phyloP scores from a whole-genome alignment of 2,329 filamentous ascomycete species.

The Paraphoma sp. region DNA sequence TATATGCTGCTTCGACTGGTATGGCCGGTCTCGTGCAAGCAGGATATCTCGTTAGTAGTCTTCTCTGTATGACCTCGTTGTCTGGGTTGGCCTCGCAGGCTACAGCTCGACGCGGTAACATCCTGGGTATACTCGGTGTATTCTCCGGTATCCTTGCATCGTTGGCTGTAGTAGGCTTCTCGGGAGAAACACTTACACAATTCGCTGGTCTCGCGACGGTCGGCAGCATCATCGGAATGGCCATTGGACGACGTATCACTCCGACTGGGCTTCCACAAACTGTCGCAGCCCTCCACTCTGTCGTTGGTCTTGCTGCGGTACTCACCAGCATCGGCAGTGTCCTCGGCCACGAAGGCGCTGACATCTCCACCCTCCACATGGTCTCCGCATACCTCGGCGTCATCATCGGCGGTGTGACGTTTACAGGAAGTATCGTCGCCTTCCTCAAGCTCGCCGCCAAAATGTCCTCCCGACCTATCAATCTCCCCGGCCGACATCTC shows the following conservation, averaged over 20 bases:
- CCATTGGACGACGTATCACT: constrained; percentile 86
- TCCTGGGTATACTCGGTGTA: constrained; percentile 86
- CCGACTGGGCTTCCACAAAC: constrained; percentile 89
- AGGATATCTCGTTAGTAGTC: constrained; percentile 82
- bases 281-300: constrained; percentile 86
- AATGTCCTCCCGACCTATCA: constrained; percentile 79
- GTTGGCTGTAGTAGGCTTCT: constrained; percentile 79
- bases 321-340: constrained; percentile 88
- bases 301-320: constrained; percentile 87
- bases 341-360: constrained; percentile 71
- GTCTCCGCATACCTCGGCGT: constrained; percentile 88
- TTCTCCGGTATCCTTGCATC: constrained; percentile 83
- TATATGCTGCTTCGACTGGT: constrained; percentile 80
- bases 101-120: constrained; percentile 84
- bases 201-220: constrained; percentile 77
- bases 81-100: constrained; percentile 81
- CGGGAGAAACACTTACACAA: constrained; percentile 78
- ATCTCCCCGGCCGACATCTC: constrained; percentile 75
- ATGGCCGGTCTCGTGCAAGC: constrained; percentile 86
- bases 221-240: constrained; percentile 71
- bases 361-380: constrained; percentile 80
- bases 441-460: constrained; percentile 85
- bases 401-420: constrained; percentile 84
- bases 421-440: constrained; percentile 88
- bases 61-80: constrained; percentile 82